Evolutionary conservation across 139 green algal species (phyloP), one percentile per base, ranked within the genome.

Genomic region (Pseudopediastrum boryanum): DNA sequence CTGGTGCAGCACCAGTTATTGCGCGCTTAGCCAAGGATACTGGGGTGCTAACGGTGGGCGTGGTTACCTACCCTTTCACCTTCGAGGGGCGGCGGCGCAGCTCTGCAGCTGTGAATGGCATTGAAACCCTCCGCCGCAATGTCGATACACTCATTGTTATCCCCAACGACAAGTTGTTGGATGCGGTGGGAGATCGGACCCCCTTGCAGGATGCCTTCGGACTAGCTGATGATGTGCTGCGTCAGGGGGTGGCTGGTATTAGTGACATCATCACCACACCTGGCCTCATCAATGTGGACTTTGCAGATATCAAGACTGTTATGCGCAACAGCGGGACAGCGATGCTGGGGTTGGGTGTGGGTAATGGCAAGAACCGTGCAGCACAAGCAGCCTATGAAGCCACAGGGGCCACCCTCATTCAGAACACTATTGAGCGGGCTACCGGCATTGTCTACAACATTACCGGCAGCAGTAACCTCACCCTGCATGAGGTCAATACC

Each of bases 241-340:
- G 94, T 23, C 71, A 78, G 39, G 71, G 71, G 3, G 71, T 78
- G n/a, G 71, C 54, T 0, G 96, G 96, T 71, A 99, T 99, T 77
- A 96, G 90, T 0, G 96, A 99, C 84, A 99, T 99, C 89, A 98
- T 99, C 86, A 98, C 96, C 16, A 94, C 96, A 73, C 92, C 96
- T 6, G 96, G 96, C 54, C 92, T 98, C 48, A 95, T 99, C 65
- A 99, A 99, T 71, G 96, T 99, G 12, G 96, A 99, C 87, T 99
- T 99, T 91, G 96, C 96, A 1, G 96, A 99, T 75, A 94, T 99
- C 23, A 94, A 93, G 84, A 87, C 96, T 13, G 54, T 99, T 74
- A 99, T 99, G 96, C 88, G 68, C 71, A 98, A 98, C 89, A 88
- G 86, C n/a, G 96, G 96, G 56, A 98, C 94, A 1, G 96, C 96